Evolutionary conservation across 148 eudicot genomes (phyloP).

Genomic region (Mesembryanthemum crystallinum): DNA sequence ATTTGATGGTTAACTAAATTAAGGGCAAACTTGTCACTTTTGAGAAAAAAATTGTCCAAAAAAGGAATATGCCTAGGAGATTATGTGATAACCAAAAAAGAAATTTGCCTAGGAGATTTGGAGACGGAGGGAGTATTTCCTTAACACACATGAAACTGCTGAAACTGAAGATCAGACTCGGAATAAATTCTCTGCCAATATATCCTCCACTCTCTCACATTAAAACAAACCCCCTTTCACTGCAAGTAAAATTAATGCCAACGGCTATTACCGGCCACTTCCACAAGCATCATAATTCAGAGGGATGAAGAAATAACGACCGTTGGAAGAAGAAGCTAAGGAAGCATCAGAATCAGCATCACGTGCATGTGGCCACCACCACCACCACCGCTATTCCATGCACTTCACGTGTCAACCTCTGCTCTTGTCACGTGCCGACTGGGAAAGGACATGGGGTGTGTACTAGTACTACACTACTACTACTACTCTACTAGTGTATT

Average conservation of each 20-base stretch:
- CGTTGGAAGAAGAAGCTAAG: neutral
- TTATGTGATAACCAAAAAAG: too few species aligned
- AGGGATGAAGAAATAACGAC: neutral
- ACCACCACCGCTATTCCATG: constrained; percentile 14
- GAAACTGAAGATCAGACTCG: too few species aligned
- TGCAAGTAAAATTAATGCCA: constrained; percentile 8
- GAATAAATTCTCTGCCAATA: too few species aligned
- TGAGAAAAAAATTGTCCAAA: too few species aligned
- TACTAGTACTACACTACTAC: too few species aligned
- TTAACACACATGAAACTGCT: too few species aligned
- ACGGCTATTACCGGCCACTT: constrained; percentile 27
- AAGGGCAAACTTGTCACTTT: too few species aligned
- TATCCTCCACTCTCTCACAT: neutral
- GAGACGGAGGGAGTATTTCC: too few species aligned
- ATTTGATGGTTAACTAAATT: too few species aligned
- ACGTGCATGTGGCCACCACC: constrained; percentile 25
- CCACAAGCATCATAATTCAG: neutral
- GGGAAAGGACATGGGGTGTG: neutral
- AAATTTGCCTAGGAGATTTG: too few species aligned
- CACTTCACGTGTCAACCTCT: constrained; percentile 28
- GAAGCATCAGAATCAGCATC: constrained; percentile 3
- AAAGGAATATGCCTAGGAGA: too few species aligned
- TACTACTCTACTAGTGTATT: too few species aligned
- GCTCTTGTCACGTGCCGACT: constrained; percentile 22
- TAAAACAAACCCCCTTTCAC: neutral